These are phyloP conservation scores for Microbotryum violaceum DNA, from an alignment of 1,284 basidiomycete genomes.

Conservation along the genomic window DNA sequence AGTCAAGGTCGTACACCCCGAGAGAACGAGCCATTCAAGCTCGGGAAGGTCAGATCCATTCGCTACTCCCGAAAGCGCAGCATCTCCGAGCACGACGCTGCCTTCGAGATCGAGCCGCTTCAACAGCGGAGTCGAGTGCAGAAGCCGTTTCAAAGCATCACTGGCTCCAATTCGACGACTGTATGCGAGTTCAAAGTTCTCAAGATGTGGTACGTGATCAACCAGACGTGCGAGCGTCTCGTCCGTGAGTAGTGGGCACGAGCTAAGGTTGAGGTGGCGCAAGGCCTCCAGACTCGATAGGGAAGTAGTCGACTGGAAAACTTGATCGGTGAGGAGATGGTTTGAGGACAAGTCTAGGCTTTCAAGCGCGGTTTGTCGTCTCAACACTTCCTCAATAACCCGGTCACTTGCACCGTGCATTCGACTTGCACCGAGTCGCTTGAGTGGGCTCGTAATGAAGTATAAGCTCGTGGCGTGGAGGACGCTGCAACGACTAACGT, in stretches of 20 bases:
- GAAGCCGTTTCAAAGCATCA: slow-evolving; percentile 61
- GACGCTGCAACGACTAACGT: slow-evolving; percentile 65
- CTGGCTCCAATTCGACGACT: slow-evolving; percentile 62
- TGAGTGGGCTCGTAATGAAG: slow-evolving; percentile 48
- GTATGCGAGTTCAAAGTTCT: slow-evolving; percentile 71
- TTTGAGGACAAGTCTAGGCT: slow-evolving; percentile 24
- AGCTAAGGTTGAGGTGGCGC: slow-evolving; percentile 68
- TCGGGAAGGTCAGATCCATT: slow-evolving; percentile 52
- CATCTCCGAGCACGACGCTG: slow-evolving; percentile 65
- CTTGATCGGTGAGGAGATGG: slow-evolving; percentile 5
- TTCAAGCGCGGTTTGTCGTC: neutral
- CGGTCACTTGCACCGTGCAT: slow-evolving; percentile 65
- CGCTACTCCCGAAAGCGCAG: slow-evolving; percentile 58
- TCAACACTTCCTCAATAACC: slow-evolving; percentile 61
- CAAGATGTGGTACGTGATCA: slow-evolving; percentile 62
- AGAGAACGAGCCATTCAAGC: slow-evolving; percentile 66
- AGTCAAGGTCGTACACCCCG: slow-evolving; percentile 56
- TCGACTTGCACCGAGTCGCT: slow-evolving; percentile 58
- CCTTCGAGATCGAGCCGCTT: slow-evolving; percentile 76
- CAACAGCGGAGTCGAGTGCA: slow-evolving; percentile 63
- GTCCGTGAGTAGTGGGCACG: slow-evolving; percentile 66
- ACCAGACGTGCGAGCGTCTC: slow-evolving; percentile 63
- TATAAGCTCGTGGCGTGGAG: slow-evolving; percentile 56
- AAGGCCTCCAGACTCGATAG: slow-evolving; percentile 43
- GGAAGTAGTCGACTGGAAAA: slow-evolving; percentile 1